phyloP scores from a whole-genome alignment of 306 rosid species.

The Leucaena leucocephala region DNA sequence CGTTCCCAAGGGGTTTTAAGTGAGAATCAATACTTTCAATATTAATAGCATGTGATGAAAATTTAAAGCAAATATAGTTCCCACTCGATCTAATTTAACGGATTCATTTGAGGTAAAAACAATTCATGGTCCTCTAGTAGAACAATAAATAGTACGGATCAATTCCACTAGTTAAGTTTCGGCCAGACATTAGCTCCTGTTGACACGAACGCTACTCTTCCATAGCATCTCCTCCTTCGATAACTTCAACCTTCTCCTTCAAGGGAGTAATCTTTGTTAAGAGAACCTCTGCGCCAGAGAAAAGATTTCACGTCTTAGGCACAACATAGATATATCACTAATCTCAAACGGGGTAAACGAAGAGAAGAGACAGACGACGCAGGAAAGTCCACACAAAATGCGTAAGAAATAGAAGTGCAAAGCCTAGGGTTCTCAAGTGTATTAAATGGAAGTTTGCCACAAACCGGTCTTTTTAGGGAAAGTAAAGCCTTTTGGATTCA shows the following conservation, averaged over 20 bases:
- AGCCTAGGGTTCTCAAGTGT: background rate
- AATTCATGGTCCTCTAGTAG: background rate
- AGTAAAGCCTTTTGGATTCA: slow-evolving; percentile 65
- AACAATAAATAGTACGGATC: background rate
- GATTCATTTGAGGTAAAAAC: slow-evolving; percentile 4
- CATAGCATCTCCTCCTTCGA: slow-evolving; percentile 86
- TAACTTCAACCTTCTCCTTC: slow-evolving; percentile 66
- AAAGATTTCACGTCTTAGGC: slow-evolving; percentile 34
- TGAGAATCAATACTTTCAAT: background rate
- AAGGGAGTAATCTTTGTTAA: slow-evolving; percentile 74
- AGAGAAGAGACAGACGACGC: background rate
- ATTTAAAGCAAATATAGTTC: background rate
- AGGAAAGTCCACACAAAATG: background rate
- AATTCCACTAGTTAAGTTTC: slow-evolving; percentile 21
- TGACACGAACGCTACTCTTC: slow-evolving; percentile 42
- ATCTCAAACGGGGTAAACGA: background rate
- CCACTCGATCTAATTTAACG: background rate
- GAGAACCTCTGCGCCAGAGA: slow-evolving; percentile 76
- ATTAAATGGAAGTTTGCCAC: slow-evolving; percentile 34
- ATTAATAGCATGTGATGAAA: background rate
- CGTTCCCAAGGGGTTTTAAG: too few species aligned
- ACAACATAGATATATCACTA: background rate
- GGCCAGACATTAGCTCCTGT: background rate
- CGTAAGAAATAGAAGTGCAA: background rate
- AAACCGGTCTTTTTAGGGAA: slow-evolving; percentile 88